A percentile compares a stretch with the other conserved stretches of the same genome.
Conservation (phyloP, 1,139 yeast species). For the Yamadazyma triangularis region DNA sequence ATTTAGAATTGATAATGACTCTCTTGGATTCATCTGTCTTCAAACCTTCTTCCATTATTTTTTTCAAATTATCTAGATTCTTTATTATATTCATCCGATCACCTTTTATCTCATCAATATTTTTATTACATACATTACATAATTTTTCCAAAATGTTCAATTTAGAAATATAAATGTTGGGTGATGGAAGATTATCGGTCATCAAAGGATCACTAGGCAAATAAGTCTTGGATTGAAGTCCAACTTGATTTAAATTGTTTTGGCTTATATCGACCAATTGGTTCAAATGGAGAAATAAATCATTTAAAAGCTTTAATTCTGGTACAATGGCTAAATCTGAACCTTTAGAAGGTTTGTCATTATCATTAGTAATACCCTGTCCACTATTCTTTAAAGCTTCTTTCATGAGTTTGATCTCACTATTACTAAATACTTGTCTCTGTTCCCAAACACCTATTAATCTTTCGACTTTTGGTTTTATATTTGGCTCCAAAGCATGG, state of each 20-base stretch:
- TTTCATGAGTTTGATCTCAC: constrained; percentile 42
- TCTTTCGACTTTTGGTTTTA: constrained; percentile 56
- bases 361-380: background rate
- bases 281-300: constrained; percentile 25
- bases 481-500: constrained; percentile 28
- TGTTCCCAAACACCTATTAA: constrained; percentile 75
- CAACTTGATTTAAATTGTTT: constrained; percentile 39
- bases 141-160: constrained; percentile 41
- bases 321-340: constrained; percentile 20
- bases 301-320: constrained; percentile 36
- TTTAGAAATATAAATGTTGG: constrained; percentile 44
- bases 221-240: constrained; percentile 39
- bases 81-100: constrained; percentile 36
- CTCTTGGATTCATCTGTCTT: constrained; percentile 43
- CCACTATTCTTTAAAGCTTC: constrained; percentile 19
- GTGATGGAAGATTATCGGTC: constrained; percentile 49
- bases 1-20: constrained; percentile 37
- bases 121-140: constrained; percentile 31
- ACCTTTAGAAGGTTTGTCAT: background rate
- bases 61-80: constrained; percentile 40
- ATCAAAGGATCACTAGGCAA: constrained; percentile 37
- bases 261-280: constrained; percentile 28
- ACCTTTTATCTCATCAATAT: constrained; percentile 33
- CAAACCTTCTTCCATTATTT: constrained; percentile 37
- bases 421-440: constrained; percentile 49